These are phyloP conservation scores for Vachellia pachyceras DNA, from an alignment of 306 rosid genomes.

Conservation along the genomic window DNA sequence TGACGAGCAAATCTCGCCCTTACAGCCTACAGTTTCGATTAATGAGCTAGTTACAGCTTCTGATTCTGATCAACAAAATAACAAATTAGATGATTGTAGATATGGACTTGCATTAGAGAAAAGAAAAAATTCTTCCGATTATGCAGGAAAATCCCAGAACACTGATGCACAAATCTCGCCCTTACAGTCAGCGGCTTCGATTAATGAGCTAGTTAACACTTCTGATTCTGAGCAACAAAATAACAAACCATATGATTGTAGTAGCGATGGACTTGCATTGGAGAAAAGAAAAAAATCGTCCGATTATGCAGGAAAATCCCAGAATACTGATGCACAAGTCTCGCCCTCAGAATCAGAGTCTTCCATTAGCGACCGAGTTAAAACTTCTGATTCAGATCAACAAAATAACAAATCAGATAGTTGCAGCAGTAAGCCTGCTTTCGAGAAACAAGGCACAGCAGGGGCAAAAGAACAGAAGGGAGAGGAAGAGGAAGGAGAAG, in stretches of 20 bases:
- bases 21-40: too few relatives aligned
- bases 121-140: too few relatives aligned
- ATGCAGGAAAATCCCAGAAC: conserved; percentile 11
- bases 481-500: conserved; percentile 23
- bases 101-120: too few relatives aligned
- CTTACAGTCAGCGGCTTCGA: conserved; percentile 49
- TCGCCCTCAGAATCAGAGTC: background rate
- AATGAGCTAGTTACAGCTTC: too few relatives aligned
- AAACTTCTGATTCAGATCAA: conserved; percentile 5
- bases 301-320: background rate
- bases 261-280: too few relatives aligned
- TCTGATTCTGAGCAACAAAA: conserved; percentile 23
- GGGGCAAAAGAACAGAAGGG: conserved; percentile 51
- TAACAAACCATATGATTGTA: background rate
- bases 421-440: conserved; percentile 8
- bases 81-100: too few relatives aligned
- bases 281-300: background rate
- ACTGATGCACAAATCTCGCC: conserved; percentile 1
- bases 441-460: conserved; percentile 35
- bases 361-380: background rate
- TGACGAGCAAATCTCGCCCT: too few relatives aligned
- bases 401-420: conserved; percentile 27
- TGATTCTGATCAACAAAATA: too few relatives aligned
- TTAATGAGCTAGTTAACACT: conserved; percentile 31
- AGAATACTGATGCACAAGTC: background rate